Evolutionary conservation across 129 eudicot species (phyloP).

Genomic region (Gnaphalium uliginosum): DNA sequence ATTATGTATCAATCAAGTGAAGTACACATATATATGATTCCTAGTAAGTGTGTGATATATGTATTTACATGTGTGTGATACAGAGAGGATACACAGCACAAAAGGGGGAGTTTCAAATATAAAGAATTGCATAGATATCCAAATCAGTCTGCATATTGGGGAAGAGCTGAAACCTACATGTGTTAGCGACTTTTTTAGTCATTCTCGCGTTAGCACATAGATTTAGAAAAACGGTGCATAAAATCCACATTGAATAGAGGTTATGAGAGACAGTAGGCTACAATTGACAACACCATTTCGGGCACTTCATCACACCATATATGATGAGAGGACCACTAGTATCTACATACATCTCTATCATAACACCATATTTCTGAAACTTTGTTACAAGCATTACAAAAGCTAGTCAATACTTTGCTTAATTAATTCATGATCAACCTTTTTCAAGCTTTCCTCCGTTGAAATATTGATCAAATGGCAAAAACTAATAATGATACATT

Average conservation of each 20-base stretch:
- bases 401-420: constrained; percentile 34
- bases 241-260: constrained; percentile 24
- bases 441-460: constrained; percentile 5
- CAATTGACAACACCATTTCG: constrained; percentile 38
- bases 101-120: constrained; percentile 45
- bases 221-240: constrained; percentile 19
- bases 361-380: constrained; percentile 38
- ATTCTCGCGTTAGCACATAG: background rate
- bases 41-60: constrained; percentile 6
- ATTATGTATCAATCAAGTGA: constrained; percentile 13
- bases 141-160: background rate
- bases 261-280: constrained; percentile 29
- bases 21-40: constrained; percentile 5
- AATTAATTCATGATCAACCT: constrained; percentile 19
- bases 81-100: constrained; percentile 43
- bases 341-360: constrained; percentile 31
- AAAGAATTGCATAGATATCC: constrained; percentile 6
- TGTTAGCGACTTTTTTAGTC: background rate
- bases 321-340: constrained; percentile 34
- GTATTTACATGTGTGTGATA: constrained; percentile 2
- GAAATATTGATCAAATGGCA: background rate
- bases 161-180: background rate
- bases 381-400: constrained; percentile 36
- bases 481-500: background rate
- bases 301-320: constrained; percentile 31